These are phyloP conservation scores for Cryptococcus sp. DNA, from an alignment of 1,284 basidiomycete genomes.

Conservation along the genomic window DNA sequence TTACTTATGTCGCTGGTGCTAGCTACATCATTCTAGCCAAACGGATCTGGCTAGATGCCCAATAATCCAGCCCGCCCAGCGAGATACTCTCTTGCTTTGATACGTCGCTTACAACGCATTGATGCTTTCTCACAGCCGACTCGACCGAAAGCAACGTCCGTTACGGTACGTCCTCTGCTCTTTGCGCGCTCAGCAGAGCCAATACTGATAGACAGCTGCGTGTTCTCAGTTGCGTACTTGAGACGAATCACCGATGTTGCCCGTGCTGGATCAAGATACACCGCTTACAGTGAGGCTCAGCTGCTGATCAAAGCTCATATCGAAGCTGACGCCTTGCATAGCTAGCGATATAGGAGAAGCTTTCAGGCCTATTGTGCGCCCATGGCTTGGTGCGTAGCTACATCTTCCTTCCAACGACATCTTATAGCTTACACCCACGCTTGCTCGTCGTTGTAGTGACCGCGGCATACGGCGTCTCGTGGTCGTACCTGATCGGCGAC, in stretches of 20 bases:
- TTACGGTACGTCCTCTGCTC: slow-evolving; percentile 40
- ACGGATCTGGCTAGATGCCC: too few relatives aligned
- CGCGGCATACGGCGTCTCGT: slow-evolving; percentile 78
- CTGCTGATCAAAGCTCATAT: background rate
- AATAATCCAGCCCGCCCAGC: background rate
- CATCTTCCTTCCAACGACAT: too few relatives aligned
- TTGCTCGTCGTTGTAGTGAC: slow-evolving; percentile 28
- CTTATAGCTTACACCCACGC: too few relatives aligned
- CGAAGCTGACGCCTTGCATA: slow-evolving; percentile 54
- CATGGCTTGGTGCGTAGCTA: slow-evolving; percentile 59
- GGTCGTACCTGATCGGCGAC: slow-evolving; percentile 74
- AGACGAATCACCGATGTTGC: slow-evolving; percentile 75
- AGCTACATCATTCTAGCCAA: too few relatives aligned
- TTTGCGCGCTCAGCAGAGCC: background rate
- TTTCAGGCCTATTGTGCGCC: slow-evolving; percentile 82
- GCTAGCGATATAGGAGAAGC: slow-evolving; percentile 88
- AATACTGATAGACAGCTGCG: slow-evolving; percentile 5
- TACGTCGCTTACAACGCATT: background rate
- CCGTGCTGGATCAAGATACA: slow-evolving; percentile 71
- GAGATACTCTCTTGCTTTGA: background rate
- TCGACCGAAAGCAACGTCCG: slow-evolving; percentile 51
- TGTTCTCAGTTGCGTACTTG: slow-evolving; percentile 71
- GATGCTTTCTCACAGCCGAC: slow-evolving; percentile 36
- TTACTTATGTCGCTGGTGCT: background rate
- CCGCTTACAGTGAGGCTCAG: slow-evolving; percentile 68